Percentiles rank a stretch among this genome's conserved stretches.
phyloP scores from a whole-genome alignment of 2,329 filamentous ascomycete genomes.

The Exophiala dermatitidis region DNA sequence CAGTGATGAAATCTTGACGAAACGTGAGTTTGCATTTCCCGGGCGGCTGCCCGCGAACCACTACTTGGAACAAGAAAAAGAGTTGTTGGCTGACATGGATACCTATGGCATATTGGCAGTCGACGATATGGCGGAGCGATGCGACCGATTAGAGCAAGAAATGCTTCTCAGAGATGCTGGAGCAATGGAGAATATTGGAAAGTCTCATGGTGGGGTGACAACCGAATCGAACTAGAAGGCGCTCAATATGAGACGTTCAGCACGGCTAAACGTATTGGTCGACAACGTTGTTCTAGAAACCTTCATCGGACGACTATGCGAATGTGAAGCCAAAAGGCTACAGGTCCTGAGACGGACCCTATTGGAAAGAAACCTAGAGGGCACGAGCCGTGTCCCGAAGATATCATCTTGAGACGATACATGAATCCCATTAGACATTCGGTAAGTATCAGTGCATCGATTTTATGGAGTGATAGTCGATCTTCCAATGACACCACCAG shows the following conservation, averaged over 20 bases:
- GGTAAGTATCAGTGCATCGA: too few relatives aligned
- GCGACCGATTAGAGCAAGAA: conserved; percentile 28
- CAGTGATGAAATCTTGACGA: conserved; percentile 28
- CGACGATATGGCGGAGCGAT: conserved; percentile 29
- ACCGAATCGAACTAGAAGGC: background rate
- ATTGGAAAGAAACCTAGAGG: too few relatives aligned
- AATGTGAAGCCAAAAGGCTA: too few relatives aligned
- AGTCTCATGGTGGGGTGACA: conserved; percentile 5
- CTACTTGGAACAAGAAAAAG: background rate
- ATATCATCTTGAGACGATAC: too few relatives aligned
- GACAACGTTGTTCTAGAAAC: too few relatives aligned
- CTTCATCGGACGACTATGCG: too few relatives aligned
- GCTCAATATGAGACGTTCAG: conserved; percentile 5
- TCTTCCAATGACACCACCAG: background rate
- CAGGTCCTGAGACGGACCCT: too few relatives aligned
- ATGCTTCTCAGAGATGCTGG: conserved; percentile 23
- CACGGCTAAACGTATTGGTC: background rate
- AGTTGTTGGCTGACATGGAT: background rate
- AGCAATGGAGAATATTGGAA: conserved; percentile 9
- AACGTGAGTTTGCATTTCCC: conserved; percentile 15
- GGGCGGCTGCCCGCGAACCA: background rate
- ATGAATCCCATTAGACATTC: too few relatives aligned
- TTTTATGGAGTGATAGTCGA: too few relatives aligned
- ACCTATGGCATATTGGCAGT: conserved; percentile 6
- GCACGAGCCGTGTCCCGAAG: too few relatives aligned